Conservation (phyloP, 2,329 filamentous ascomycete genomes). For the Knufia petricola region DNA sequence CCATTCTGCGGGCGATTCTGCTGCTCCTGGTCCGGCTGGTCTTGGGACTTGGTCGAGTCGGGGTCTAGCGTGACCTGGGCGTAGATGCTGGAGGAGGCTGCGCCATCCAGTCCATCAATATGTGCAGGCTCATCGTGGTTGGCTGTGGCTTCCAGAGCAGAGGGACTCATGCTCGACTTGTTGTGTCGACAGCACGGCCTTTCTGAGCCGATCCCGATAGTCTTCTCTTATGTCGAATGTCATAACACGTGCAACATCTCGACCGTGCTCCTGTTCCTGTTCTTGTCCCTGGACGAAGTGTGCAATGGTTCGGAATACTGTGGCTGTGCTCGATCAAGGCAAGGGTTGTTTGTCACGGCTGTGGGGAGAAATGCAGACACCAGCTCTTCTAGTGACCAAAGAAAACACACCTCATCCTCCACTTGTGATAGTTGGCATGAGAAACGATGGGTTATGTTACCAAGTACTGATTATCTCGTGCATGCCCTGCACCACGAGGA, state of each 20-base stretch:
- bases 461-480: too few species aligned
- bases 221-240: background rate
- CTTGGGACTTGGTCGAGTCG: background rate
- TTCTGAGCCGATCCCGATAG: background rate
- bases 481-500: background rate
- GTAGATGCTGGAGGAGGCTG: background rate
- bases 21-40: conserved; percentile 1
- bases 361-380: too few species aligned
- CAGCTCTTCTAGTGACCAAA: too few species aligned
- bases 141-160: background rate
- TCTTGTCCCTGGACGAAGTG: too few species aligned
- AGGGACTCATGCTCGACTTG: conserved; percentile 1
- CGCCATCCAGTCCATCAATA: background rate
- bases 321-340: background rate
- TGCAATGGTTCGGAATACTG: too few species aligned
- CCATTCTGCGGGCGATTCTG: conserved; percentile 5
- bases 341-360: background rate
- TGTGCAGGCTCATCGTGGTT: background rate
- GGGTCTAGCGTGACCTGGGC: background rate
- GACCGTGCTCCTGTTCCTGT: background rate
- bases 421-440: too few species aligned
- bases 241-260: conserved; percentile 3
- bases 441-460: too few species aligned
- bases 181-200: background rate
- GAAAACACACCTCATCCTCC: too few species aligned